phyloP scores from a whole-genome alignment of 176 grass and related monocot species.

The Musa schizocarpa region DNA sequence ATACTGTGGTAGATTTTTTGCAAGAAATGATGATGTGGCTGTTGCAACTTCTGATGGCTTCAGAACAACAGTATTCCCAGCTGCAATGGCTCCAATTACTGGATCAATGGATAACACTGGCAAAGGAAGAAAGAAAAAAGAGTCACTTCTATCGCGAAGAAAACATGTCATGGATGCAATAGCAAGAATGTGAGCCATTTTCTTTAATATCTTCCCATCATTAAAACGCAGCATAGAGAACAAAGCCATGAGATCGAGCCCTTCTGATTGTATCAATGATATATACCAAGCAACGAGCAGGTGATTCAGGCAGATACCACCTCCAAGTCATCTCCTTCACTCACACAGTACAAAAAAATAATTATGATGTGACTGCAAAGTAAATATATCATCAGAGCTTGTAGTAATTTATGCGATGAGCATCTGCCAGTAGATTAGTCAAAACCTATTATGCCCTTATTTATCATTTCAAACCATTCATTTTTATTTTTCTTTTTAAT shows the following conservation, averaged over 20 bases:
- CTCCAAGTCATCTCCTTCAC: background rate
- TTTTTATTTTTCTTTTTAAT: too few species aligned
- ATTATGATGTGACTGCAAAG: background rate
- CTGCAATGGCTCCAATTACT: constrained; percentile 78
- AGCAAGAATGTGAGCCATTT: background rate
- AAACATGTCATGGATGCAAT: background rate
- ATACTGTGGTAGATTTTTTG: constrained; percentile 68
- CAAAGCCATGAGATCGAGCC: too few species aligned
- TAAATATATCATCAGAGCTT: background rate
- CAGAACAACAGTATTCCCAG: constrained; percentile 72
- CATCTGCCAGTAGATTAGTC: too few species aligned
- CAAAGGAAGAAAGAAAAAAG: background rate
- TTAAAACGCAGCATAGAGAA: too few species aligned
- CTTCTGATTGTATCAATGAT: too few species aligned
- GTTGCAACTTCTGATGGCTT: constrained; percentile 86
- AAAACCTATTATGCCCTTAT: too few species aligned
- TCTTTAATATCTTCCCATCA: too few species aligned
- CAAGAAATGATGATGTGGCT: constrained; percentile 55
- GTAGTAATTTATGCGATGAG: too few species aligned
- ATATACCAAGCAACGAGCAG: background rate
- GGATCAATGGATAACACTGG: constrained; percentile 75
- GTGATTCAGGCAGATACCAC: background rate
- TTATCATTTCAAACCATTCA: too few species aligned
- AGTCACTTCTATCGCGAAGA: background rate
- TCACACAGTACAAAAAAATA: background rate